phyloP scores from a whole-genome alignment of 176 grass and related monocot species.

The Aegilops sharonensis region DNA sequence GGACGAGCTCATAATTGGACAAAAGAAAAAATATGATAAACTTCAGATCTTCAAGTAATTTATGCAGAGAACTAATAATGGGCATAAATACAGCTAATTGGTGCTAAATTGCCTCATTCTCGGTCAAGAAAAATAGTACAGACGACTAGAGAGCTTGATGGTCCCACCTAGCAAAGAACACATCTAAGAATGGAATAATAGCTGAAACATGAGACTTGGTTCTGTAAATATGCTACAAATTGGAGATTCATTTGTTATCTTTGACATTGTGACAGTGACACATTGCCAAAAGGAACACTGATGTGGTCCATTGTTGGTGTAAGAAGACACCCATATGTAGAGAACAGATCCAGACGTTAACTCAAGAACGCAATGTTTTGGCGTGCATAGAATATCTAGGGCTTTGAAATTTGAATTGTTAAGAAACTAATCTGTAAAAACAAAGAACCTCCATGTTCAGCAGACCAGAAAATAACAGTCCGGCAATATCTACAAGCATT shows the following conservation, averaged over 20 bases:
- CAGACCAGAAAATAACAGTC: not conserved
- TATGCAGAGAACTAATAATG: not conserved
- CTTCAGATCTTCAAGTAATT: not conserved
- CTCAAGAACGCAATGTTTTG: not conserved
- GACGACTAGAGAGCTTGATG: not conserved
- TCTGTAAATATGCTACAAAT: not conserved
- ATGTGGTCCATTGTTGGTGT: not conserved
- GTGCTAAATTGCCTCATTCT: not conserved
- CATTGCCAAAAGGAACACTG: not conserved
- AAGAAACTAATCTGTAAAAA: not conserved
- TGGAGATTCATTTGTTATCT: not conserved
- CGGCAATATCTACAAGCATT: not conserved
- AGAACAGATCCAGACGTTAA: not conserved
- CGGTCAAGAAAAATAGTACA: not conserved
- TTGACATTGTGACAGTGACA: conserved; percentile 8
- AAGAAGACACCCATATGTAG: not conserved
- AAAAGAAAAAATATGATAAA: conserved; percentile 12
- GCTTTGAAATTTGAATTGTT: not conserved
- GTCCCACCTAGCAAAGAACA: not conserved
- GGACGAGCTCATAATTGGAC: not conserved
- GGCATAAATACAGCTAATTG: not conserved
- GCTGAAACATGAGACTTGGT: not conserved
- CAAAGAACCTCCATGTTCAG: not conserved
- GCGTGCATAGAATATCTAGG: not conserved
- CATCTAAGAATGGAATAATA: not conserved